A percentile compares a stretch with the other conserved stretches of the same genome.
Conservation (phyloP, 768 basidiomycete species). For the Podaxis sp. region DNA sequence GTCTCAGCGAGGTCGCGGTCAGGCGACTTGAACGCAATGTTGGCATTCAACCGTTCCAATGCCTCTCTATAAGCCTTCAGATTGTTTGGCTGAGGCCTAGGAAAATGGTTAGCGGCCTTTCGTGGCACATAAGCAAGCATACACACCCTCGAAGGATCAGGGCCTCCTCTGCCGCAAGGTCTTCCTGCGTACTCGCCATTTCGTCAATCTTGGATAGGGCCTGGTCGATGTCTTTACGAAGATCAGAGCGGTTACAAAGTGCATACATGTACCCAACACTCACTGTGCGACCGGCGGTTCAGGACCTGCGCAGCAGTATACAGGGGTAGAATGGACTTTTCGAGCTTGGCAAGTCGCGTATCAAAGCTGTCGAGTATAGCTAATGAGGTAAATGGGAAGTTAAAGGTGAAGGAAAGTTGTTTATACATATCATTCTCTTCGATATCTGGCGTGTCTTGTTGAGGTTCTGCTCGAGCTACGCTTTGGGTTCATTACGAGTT, state of each 20-base stretch:
- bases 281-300: constrained; percentile 71
- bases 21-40: constrained; percentile 71
- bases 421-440: constrained; percentile 80
- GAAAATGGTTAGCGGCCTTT: background rate
- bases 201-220: constrained; percentile 78
- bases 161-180: constrained; percentile 74
- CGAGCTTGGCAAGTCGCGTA: constrained; percentile 74
- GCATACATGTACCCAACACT: constrained; percentile 24
- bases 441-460: constrained; percentile 85
- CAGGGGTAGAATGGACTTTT: constrained; percentile 83
- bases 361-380: constrained; percentile 86
- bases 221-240: constrained; percentile 68
- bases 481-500: background rate
- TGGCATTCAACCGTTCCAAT: constrained; percentile 73
- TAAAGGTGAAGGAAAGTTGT: background rate
- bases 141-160: constrained; percentile 74
- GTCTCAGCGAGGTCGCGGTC: constrained; percentile 55
- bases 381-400: constrained; percentile 36
- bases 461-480: constrained; percentile 81
- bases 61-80: constrained; percentile 67
- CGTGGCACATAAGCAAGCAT: background rate
- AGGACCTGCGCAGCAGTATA: constrained; percentile 76
- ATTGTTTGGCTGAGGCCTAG: constrained; percentile 70
- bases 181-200: constrained; percentile 71
- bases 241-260: background rate